Evolutionary conservation across 2,329 filamentous ascomycete species (phyloP).

Genomic region (Sporothrix variecibatus): DNA sequence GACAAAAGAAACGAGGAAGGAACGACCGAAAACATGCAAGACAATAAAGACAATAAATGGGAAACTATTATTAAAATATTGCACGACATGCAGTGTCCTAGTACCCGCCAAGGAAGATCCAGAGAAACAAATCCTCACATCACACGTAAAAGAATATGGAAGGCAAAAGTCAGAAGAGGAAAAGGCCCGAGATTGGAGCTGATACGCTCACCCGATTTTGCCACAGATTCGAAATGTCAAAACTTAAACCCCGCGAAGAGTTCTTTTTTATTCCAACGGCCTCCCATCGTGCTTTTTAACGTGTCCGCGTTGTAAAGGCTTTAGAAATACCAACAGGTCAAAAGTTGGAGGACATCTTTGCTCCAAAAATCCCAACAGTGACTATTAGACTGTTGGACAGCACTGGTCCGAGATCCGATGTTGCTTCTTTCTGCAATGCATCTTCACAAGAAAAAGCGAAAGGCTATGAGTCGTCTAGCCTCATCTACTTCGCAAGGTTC

Average conservation of each 20-base stretch:
- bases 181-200: neutral
- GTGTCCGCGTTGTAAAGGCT: neutral
- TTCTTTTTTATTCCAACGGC: neutral
- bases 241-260: neutral
- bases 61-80: neutral
- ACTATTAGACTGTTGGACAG: neutral
- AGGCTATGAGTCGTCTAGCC: neutral
- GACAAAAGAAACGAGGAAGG: neutral
- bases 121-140: neutral
- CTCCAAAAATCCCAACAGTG: neutral
- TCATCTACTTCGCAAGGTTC: neutral
- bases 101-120: neutral
- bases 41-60: neutral
- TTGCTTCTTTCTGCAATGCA: neutral
- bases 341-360: neutral
- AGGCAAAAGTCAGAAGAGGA: neutral
- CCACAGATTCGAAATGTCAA: neutral
- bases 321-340: neutral
- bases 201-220: neutral
- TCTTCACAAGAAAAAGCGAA: neutral
- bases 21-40: conserved; percentile 3
- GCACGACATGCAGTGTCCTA: neutral
- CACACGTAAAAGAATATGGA: neutral
- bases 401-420: neutral
- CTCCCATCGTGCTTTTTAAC: neutral